These are phyloP conservation scores for Paecilomyces sp. DNA, from an alignment of 2,329 filamentous ascomycete species.

Conservation along the genomic window DNA sequence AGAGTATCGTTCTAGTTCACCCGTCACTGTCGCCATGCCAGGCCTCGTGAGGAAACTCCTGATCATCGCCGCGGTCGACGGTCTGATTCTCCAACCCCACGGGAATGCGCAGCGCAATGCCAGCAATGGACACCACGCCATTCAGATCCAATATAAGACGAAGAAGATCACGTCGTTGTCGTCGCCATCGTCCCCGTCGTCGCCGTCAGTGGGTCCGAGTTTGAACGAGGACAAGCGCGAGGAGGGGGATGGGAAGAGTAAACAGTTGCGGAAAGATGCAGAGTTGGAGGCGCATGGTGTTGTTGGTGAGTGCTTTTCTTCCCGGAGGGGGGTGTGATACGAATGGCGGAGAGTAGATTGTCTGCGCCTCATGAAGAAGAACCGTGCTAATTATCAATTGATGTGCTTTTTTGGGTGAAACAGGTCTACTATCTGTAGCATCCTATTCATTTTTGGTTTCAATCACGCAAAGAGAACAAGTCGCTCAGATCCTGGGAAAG, in stretches of 20 bases:
- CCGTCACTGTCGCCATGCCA: conserved; percentile 51
- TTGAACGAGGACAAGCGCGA: not conserved
- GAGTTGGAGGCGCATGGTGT: conserved; percentile 47
- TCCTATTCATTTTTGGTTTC: conserved; percentile 77
- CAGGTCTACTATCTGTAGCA: conserved; percentile 78
- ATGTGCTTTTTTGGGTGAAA: not conserved
- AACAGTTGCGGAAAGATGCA: conserved; percentile 20
- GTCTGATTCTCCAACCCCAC: conserved; percentile 70
- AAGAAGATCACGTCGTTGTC: conserved; percentile 44
- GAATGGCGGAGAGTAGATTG: too few relatives aligned
- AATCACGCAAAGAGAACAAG: conserved; percentile 78
- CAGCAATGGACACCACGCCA: conserved; percentile 50
- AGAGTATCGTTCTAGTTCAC: too few relatives aligned
- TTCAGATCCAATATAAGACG: conserved; percentile 65
- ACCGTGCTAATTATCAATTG: conserved; percentile 8
- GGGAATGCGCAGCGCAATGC: conserved; percentile 42
- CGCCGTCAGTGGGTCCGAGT: conserved; percentile 3
- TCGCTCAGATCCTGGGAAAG: conserved; percentile 75
- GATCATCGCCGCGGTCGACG: conserved; percentile 74
- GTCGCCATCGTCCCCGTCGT: conserved; percentile 17
- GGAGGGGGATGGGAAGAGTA: not conserved
- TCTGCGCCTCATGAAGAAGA: not conserved
- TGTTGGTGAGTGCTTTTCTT: conserved; percentile 41
- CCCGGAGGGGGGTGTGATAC: not conserved
- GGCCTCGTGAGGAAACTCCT: conserved; percentile 70